Percentiles rank a stretch among this genome's conserved stretches.
Conservation (phyloP, 805 yeast genomes). For the Kazachstania martiniae region DNA sequence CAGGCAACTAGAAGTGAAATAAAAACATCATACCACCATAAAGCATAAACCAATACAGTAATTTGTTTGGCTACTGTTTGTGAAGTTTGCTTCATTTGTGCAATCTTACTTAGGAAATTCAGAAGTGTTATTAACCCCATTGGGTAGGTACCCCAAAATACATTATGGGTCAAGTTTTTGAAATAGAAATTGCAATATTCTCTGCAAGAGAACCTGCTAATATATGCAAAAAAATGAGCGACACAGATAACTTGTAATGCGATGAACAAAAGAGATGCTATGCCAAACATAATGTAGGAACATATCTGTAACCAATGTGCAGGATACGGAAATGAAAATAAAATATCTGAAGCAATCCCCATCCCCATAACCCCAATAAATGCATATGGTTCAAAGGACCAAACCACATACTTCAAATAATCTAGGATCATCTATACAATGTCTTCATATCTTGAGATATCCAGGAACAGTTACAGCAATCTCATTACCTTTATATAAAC, state of each 20-base stretch:
- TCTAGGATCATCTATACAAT: too few relatives aligned
- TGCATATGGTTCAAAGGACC: conserved; percentile 42
- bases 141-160: conserved; percentile 66
- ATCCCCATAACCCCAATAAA: conserved; percentile 79
- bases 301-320: conserved; percentile 46
- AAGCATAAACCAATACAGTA: conserved; percentile 41
- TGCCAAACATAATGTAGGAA: conserved; percentile 53
- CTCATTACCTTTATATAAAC: too few relatives aligned
- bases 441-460: too few relatives aligned
- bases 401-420: too few relatives aligned
- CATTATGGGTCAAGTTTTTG: conserved; percentile 36
- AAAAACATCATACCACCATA: conserved; percentile 66
- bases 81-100: conserved; percentile 19
- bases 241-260: conserved; percentile 33
- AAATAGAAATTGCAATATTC: conserved; percentile 23
- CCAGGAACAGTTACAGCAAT: too few relatives aligned
- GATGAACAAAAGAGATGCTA: conserved; percentile 41
- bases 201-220: conserved; percentile 10
- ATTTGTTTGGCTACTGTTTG: conserved; percentile 24
- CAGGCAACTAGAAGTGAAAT: conserved; percentile 50
- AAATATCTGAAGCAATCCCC: conserved; percentile 56
- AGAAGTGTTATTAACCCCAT: conserved; percentile 70
- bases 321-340: conserved; percentile 56
- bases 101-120: conserved; percentile 40
- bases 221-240: conserved; percentile 30